Evolutionary conservation across 2,329 filamentous ascomycete species (phyloP).

Genomic region (Juglanconis sp.): DNA sequence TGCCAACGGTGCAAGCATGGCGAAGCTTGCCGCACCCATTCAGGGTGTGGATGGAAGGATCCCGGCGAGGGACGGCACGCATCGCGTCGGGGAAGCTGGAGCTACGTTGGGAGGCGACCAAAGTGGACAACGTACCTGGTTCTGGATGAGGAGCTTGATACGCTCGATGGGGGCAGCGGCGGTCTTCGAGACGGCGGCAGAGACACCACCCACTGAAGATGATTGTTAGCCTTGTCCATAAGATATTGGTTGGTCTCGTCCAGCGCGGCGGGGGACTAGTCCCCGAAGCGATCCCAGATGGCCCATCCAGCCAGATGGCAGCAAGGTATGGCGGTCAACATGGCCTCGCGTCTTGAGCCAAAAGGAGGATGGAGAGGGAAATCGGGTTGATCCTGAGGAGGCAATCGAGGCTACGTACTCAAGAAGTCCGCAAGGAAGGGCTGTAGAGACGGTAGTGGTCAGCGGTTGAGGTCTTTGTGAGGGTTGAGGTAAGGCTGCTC

Average conservation of each 20-base stretch:
- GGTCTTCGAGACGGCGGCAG: conserved; percentile 99
- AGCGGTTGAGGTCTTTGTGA: conserved; percentile 6
- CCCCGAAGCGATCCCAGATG: background rate
- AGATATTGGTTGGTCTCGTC: background rate
- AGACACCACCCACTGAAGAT: conserved; percentile 94
- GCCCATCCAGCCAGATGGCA: background rate
- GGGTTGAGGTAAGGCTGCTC: conserved; percentile 31
- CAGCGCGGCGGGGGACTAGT: background rate
- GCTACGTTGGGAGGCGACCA: background rate
- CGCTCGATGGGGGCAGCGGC: conserved; percentile 99
- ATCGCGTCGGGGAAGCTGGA: background rate
- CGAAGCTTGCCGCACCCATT: background rate
- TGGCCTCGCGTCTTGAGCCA: background rate
- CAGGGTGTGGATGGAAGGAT: background rate
- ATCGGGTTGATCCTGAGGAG: background rate
- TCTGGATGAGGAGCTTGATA: conserved; percentile 99
- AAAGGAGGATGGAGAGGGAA: background rate
- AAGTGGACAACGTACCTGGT: conserved; percentile 72
- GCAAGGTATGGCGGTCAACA: background rate
- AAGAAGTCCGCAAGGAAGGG: conserved; percentile 98
- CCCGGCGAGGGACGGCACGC: background rate
- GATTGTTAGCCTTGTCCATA: conserved; percentile 20
- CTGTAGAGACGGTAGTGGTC: conserved; percentile 40
- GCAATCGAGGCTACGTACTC: conserved; percentile 66
- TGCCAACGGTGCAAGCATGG: background rate